Percentiles rank a stretch among this genome's conserved stretches.
Evolutionary conservation across 768 basidiomycete species (phyloP).

Genomic region (Leccinum aurantiacum): DNA sequence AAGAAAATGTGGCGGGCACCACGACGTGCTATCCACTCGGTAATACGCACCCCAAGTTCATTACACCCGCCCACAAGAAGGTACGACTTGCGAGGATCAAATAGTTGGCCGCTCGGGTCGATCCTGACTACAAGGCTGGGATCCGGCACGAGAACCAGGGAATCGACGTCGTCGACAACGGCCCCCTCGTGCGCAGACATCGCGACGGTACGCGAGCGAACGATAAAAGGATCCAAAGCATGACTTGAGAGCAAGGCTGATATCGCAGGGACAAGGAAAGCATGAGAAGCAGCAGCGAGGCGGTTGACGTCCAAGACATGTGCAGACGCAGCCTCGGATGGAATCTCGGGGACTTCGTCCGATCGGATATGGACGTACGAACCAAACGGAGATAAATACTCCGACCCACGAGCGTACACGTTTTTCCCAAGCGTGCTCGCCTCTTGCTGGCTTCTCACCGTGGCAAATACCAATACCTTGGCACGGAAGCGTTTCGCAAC

Average conservation of each 20-base stretch:
- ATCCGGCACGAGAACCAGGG: slow-evolving; percentile 21
- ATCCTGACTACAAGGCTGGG: slow-evolving; percentile 12
- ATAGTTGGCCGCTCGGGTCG: slow-evolving; percentile 29
- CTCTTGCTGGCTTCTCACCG: slow-evolving; percentile 20
- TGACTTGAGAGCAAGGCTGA: slow-evolving; percentile 23
- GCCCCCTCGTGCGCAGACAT: slow-evolving; percentile 13
- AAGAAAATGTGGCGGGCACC: slow-evolving; percentile 35
- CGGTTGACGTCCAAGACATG: slow-evolving; percentile 24
- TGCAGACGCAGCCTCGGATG: slow-evolving; percentile 15
- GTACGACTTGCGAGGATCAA: slow-evolving; percentile 30
- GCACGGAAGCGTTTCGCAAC: slow-evolving; percentile 24
- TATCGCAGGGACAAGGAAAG: slow-evolving; percentile 18
- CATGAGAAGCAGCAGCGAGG: slow-evolving; percentile 20
- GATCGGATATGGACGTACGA: slow-evolving; percentile 26
- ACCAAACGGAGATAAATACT: slow-evolving; percentile 28
- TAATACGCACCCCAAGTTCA: slow-evolving; percentile 27
- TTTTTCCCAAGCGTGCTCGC: slow-evolving; percentile 12
- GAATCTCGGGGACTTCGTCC: slow-evolving; percentile 15
- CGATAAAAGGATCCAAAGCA: slow-evolving; percentile 12
- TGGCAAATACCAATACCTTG: slow-evolving; percentile 17
- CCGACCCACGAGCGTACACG: slow-evolving; percentile 16
- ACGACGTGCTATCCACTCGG: slow-evolving; percentile 35
- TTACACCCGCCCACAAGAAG: slow-evolving; percentile 23
- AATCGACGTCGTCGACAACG: slow-evolving; percentile 5
- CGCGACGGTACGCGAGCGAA: slow-evolving; percentile 8